Evolutionary conservation across 305 asterid genomes (phyloP).

Genomic region (Salvia sclarea): DNA sequence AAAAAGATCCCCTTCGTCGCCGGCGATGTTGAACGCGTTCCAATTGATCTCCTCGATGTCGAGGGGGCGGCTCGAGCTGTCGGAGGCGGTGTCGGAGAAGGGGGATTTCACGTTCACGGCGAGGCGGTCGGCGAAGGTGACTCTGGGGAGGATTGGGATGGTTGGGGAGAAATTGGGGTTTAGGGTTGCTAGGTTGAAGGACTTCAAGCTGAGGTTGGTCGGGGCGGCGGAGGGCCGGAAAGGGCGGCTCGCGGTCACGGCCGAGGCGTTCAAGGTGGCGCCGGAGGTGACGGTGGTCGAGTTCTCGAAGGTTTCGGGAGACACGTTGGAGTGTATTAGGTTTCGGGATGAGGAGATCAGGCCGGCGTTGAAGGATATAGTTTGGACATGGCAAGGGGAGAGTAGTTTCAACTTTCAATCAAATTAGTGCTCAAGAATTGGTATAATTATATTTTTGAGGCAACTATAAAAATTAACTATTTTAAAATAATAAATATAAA

Average conservation of each 20-base stretch:
- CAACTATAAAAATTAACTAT: too few species aligned
- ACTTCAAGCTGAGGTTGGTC: conserved; percentile 45
- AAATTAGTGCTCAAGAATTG: not conserved
- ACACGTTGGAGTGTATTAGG: conserved; percentile 55
- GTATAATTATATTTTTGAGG: too few species aligned
- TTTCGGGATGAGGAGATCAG: conserved; percentile 56
- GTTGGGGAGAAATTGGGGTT: conserved; percentile 52
- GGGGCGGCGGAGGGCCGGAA: conserved; percentile 52
- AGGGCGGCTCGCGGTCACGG: conserved; percentile 45
- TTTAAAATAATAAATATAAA: too few species aligned
- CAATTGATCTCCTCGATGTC: conserved; percentile 59
- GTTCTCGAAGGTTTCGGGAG: conserved; percentile 58
- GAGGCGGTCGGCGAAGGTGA: conserved; percentile 46
- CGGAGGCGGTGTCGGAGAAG: conserved; percentile 42
- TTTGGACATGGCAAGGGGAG: conserved; percentile 69
- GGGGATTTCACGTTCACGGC: conserved; percentile 53
- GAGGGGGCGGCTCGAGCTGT: conserved; percentile 43
- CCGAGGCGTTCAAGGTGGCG: conserved; percentile 62
- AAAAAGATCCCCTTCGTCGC: conserved; percentile 48
- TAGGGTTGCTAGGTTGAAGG: conserved; percentile 43
- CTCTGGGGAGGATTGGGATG: conserved; percentile 44
- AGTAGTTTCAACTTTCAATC: not conserved
- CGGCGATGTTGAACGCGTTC: conserved; percentile 52
- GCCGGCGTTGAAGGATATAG: conserved; percentile 58
- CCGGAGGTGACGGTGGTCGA: conserved; percentile 70